Base-by-base conservation (phyloP, 108 stramenopile genomes). In the Poteriospumella lacustris region DNA sequence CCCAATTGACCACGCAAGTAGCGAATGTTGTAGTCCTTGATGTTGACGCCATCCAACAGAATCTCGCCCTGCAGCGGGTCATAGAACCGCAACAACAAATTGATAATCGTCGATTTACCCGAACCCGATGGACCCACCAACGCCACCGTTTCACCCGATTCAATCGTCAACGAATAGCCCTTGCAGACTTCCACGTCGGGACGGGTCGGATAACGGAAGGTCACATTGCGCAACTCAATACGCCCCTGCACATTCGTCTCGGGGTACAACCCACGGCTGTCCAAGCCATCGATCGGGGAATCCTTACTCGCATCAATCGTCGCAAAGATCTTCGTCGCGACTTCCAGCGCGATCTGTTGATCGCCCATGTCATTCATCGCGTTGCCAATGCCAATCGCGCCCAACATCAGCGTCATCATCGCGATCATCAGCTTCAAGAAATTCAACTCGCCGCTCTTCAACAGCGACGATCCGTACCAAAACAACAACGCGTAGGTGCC, bases 81-180 rank as follows among this genome's bases (percentile, higher is more conserved):
- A 76, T 88, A 88, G 40, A 87, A 75, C 33, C 81, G 76, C 42
- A 83, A 68, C 19, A 88, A 62, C 5, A 87, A 77, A 70, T 90
- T 12, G 3, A 85, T 44, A 42, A 73, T 5, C 36, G 84, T 84
- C 1, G 72, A 68, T 70, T 89, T 89, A 0, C 88, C 86, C 33
- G 62, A 80, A 31, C 89, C 91, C 29, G 72, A 81, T 0, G 88
- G 89, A 3, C 92, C 92, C 2, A 89, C 88, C 12, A 93, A 62
- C 0, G 90, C 92, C 28, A 90, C 78, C 33, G 89, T 72, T 43
- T 82, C 58, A 0, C 90, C 92, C 15, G 85, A 60, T 42, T 76
- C 33, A 39, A 91, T 81, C 15, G 76, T 64, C 9, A 91, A 59
- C 56, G 79, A 79, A 38, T 42, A 73, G 5, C 31, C 41, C 31